Conservation (phyloP, 345 rosid genomes). For the Eucalyptus marginata region DNA sequence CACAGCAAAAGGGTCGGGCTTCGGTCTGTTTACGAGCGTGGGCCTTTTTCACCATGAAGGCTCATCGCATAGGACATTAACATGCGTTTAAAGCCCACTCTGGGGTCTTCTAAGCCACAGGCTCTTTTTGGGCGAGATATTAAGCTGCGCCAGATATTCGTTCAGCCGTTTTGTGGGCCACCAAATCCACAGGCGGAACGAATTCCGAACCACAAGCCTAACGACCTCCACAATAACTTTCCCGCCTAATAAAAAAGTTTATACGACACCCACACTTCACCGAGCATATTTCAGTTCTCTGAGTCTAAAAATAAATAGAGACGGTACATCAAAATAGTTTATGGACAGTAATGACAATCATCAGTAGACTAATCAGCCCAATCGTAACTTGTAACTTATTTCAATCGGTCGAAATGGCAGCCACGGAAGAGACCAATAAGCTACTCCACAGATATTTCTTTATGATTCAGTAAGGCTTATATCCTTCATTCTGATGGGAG, state of each 20-base stretch:
- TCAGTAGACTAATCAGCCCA: background rate
- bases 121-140: background rate
- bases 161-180: too few relatives aligned
- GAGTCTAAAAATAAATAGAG: background rate
- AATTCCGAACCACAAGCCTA: too few relatives aligned
- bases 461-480: constrained; percentile 75
- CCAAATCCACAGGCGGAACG: too few relatives aligned
- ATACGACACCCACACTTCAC: background rate
- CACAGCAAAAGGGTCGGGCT: background rate
- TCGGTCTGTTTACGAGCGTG: background rate
- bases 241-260: too few relatives aligned
- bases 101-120: background rate
- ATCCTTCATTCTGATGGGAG: constrained; percentile 73
- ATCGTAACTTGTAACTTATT: background rate
- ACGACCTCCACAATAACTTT: too few relatives aligned
- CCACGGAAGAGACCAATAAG: constrained; percentile 77
- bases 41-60: background rate
- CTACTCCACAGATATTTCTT: constrained; percentile 89
- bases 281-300: background rate
- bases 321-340: background rate
- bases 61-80: background rate
- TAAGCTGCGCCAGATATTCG: background rate
- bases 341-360: background rate
- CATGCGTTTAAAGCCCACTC: background rate
- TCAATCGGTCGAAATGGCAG: constrained; percentile 14